These are phyloP conservation scores for Darksidea phi DNA, from an alignment of 495 filamentous ascomycete genomes.

Conservation along the genomic window DNA sequence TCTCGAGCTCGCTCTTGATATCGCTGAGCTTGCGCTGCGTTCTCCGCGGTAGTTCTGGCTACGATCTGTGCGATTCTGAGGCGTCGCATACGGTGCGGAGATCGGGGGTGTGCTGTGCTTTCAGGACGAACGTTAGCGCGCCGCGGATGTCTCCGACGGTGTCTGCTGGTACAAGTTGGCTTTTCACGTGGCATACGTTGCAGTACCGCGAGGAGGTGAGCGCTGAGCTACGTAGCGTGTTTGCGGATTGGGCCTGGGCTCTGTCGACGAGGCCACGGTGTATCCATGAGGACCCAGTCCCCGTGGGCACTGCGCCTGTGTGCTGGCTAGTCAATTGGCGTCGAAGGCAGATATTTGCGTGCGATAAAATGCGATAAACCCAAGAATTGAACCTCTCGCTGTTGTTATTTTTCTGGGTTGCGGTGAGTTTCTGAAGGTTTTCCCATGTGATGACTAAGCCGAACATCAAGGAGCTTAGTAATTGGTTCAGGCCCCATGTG, in stretches of 20 bases:
- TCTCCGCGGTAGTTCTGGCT: neutral
- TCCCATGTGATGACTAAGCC: too few relatives aligned
- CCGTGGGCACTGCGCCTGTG: too few relatives aligned
- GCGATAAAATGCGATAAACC: too few relatives aligned
- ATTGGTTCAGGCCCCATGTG: too few relatives aligned
- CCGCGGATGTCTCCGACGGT: neutral
- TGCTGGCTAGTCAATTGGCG: too few relatives aligned
- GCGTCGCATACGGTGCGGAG: neutral
- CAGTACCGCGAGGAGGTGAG: slow-evolving; percentile 10
- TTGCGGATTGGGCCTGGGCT: slow-evolving; percentile 4
- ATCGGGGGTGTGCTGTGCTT: slow-evolving; percentile 3
- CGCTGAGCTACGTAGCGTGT: slow-evolving; percentile 17
- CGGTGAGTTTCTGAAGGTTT: too few relatives aligned
- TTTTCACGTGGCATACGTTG: slow-evolving; percentile 12
- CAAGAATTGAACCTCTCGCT: too few relatives aligned
- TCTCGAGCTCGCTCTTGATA: slow-evolving; percentile 1
- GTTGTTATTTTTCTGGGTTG: too few relatives aligned
- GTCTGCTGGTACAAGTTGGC: slow-evolving; percentile 15
- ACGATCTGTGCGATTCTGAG: neutral
- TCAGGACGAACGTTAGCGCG: slow-evolving; percentile 5
- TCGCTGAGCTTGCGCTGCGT: neutral
- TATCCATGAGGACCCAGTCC: slow-evolving; percentile 5
- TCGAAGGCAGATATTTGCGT: too few relatives aligned
- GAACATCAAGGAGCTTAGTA: too few relatives aligned
- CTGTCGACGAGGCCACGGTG: slow-evolving; percentile 1